A percentile compares a stretch with the other conserved stretches of the same genome.
phyloP scores from a whole-genome alignment of 495 filamentous ascomycete species.

The Penicillium cataractarum region DNA sequence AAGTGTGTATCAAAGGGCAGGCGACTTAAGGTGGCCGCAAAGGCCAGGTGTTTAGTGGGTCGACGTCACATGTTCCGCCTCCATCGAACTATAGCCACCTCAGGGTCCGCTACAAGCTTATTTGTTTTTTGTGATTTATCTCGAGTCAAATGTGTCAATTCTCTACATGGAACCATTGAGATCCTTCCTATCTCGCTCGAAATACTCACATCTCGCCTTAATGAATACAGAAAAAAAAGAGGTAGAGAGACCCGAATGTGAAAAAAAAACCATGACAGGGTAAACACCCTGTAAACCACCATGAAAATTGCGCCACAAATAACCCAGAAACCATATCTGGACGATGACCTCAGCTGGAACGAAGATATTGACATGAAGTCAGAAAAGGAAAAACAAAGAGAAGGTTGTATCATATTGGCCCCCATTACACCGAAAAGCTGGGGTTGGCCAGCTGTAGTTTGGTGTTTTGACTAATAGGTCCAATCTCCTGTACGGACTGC shows the following conservation, averaged over 20 bases:
- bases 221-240: conserved; percentile 2
- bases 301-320: conserved; percentile 1
- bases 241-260: background rate
- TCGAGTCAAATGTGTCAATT: background rate
- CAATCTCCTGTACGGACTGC: conserved; percentile 63
- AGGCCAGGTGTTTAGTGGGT: conserved; percentile 42
- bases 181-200: conserved; percentile 3
- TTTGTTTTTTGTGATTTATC: background rate
- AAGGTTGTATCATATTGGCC: background rate
- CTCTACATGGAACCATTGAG: conserved; percentile 1
- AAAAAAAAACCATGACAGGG: background rate
- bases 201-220: conserved; percentile 9
- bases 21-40: conserved; percentile 25
- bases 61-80: conserved; percentile 32
- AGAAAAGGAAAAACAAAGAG: background rate
- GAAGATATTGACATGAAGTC: conserved; percentile 13
- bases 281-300: conserved; percentile 11
- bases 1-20: conserved; percentile 3
- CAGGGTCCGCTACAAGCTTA: background rate
- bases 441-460: conserved; percentile 38
- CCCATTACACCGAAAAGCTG: conserved; percentile 21
- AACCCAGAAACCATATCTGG: conserved; percentile 5
- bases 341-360: conserved; percentile 10
- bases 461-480: conserved; percentile 45
- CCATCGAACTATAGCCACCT: conserved; percentile 14